Evolutionary conservation across 805 yeast genomes (phyloP), one percentile per base, ranked within the genome.

Genomic region (Cyberlindnera petersonii): DNA sequence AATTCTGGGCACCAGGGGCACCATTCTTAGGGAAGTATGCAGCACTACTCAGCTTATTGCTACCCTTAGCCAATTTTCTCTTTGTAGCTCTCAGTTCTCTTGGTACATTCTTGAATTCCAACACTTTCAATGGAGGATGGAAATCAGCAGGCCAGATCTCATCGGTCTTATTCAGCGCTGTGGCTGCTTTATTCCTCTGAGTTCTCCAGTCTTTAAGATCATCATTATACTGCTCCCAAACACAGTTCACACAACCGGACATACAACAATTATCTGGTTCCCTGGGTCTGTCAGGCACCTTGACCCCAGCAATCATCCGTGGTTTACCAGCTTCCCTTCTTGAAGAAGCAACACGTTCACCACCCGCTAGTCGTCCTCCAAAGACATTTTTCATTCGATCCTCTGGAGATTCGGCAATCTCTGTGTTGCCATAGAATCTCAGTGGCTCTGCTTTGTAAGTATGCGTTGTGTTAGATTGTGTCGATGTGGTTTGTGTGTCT

Each of bases 261-360:
- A 88, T 88, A 61, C 98, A 91, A 60, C 98, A 91, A 60, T 91
- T 88, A 51, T 89, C 95, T 2, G 98, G 98, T 50, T 86, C 96
- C 5, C 64, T 67, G 0, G 98, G 98, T 56, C 72, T 74, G n/a
- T 74, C 77, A 3, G 96, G 96, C 0, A 91, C 95, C 7, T 57
- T 59, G 0, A 93, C 68, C 0, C 97, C 97, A 0, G 73, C 80
- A 22, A 66, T 59, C 10, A 37, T 14, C 15, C 53, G 43, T n/a
- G 53, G 47, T 17, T 45, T 32, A 5, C 48, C 47, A 5, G 35
- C 47, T 10, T 40, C 46, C 24, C 39, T 40, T 31, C 72, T 52
- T 26, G 68, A 63, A 0, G 69, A 59, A 4, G 69, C 59, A 24
- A 53, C 50, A 8, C 77, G 65, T 5, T 65, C 62, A 16, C 71